These are phyloP conservation scores for Botrytis paeoniae DNA, from an alignment of 2,329 filamentous ascomycete species.

Conservation along the genomic window DNA sequence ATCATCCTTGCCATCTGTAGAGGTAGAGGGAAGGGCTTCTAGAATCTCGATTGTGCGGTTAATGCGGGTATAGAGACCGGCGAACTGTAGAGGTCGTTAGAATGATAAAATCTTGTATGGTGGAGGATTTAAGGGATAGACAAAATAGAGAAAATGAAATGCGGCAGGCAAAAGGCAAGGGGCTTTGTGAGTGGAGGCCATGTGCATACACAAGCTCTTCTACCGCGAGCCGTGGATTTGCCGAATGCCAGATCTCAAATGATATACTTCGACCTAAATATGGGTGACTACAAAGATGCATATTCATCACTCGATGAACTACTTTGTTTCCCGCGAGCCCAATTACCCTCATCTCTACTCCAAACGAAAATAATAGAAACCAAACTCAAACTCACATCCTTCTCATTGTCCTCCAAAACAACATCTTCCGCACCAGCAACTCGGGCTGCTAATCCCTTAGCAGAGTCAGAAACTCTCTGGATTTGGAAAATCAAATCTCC, in stretches of 20 bases:
- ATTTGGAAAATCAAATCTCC: slow-evolving; percentile 48
- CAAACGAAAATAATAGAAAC: neutral
- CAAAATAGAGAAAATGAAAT: neutral
- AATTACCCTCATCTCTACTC: no score
- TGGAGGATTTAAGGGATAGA: neutral
- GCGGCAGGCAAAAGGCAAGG: neutral
- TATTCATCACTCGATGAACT: neutral
- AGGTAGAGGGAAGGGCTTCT: slow-evolving; percentile 42
- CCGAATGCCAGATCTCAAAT: neutral
- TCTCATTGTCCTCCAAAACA: neutral
- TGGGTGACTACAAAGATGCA: neutral
- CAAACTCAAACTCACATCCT: slow-evolving; percentile 16
- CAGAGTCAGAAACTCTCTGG: slow-evolving; percentile 43
- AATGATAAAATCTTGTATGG: neutral
- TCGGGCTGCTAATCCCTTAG: slow-evolving; percentile 42
- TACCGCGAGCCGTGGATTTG: no score
- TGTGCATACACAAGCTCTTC: neutral
- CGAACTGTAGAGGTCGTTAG: slow-evolving; percentile 39
- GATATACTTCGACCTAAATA: slow-evolving; percentile 39
- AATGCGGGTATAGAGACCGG: slow-evolving; percentile 48
- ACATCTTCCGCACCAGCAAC: slow-evolving; percentile 38
- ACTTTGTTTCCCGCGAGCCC: no score
- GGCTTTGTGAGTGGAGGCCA: neutral
- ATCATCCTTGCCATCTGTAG: slow-evolving; percentile 45
- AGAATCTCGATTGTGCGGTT: slow-evolving; percentile 47